Base-by-base conservation (phyloP, 495 filamentous ascomycete species). In the Clavariopsis aquatica region DNA sequence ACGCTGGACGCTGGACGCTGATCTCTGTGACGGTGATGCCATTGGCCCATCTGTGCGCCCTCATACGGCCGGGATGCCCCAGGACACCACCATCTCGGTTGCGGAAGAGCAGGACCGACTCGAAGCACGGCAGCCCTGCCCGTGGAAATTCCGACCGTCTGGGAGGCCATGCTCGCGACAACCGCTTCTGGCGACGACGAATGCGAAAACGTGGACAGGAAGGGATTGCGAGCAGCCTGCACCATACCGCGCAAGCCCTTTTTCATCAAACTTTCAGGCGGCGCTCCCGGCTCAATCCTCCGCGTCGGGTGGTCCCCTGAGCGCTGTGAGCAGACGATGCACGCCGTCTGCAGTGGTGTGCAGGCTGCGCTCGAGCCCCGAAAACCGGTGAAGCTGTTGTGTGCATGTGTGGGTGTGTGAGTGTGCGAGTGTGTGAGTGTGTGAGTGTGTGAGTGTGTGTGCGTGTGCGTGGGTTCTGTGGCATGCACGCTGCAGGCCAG, bases 401-500 rank as follows among this genome's bases (percentile, higher is more conserved):
- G 38, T 43, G 38, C n/a, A n/a, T n/a, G n/a, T n/a, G n/a, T n/a
- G n/a, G n/a, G n/a, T n/a, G n/a, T n/a, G n/a, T n/a, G n/a, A n/a
- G n/a, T n/a, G n/a, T n/a, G n/a, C n/a, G n/a, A n/a, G n/a, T n/a
- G n/a, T n/a, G n/a, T n/a, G n/a, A n/a, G n/a, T n/a, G n/a, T n/a
- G n/a, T n/a, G n/a, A n/a, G n/a, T n/a, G n/a, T n/a, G n/a, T n/a
- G n/a, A n/a, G n/a, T n/a, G n/a, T n/a, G n/a, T n/a, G n/a, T n/a
- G n/a, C n/a, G n/a, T n/a, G n/a, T n/a, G n/a, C n/a, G n/a, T n/a
- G n/a, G n/a, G n/a, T n/a, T 43, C 8, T 43, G 24, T 68, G 65
- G 64, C 65, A 60, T 68, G 65, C 55, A 54, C 28, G 26, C 3
- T 68, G 65, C 65, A 68, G 47, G 52, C 52, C 8, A 24, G 51